phyloP scores from a whole-genome alignment of 1,139 yeast species.

The Yamadazyma sp. region DNA sequence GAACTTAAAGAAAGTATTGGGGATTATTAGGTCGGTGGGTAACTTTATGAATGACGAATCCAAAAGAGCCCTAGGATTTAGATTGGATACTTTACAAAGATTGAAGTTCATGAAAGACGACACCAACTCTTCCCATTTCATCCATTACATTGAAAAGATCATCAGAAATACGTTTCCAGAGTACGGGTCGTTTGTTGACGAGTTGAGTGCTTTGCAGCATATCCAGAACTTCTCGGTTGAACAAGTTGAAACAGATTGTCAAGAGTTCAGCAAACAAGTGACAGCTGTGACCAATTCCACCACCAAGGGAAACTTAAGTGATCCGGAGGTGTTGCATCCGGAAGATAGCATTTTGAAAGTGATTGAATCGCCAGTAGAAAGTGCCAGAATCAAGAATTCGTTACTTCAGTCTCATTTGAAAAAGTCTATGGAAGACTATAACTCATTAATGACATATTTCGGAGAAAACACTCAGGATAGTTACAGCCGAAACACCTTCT shows the following conservation, averaged over 20 bases:
- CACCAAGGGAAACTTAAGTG: conserved; percentile 73
- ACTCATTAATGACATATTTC: conserved; percentile 68
- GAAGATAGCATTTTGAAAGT: conserved; percentile 61
- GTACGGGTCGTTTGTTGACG: conserved; percentile 73
- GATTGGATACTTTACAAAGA: conserved; percentile 76
- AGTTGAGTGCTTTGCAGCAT: conserved; percentile 59
- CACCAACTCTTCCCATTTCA: conserved; percentile 72
- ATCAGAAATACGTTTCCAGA: conserved; percentile 79
- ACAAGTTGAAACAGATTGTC: conserved; percentile 70
- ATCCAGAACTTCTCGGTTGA: conserved; percentile 75
- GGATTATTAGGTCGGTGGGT: conserved; percentile 81
- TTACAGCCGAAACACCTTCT: conserved; percentile 39
- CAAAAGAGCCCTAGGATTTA: conserved; percentile 83
- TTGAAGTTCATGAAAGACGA: conserved; percentile 84
- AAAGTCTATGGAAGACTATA: conserved; percentile 53
- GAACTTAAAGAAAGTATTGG: conserved; percentile 66
- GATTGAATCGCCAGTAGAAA: conserved; percentile 50
- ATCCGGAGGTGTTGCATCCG: conserved; percentile 68
- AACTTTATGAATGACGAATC: conserved; percentile 88
- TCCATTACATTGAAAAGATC: conserved; percentile 84
- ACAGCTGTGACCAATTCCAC: conserved; percentile 56
- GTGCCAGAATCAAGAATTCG: conserved; percentile 62
- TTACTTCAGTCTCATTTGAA: conserved; percentile 57
- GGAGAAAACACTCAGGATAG: conserved; percentile 76
- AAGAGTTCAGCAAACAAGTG: conserved; percentile 57